Conservation (phyloP, 2,329 filamentous ascomycete genomes). For the Fusarium nelsonii region DNA sequence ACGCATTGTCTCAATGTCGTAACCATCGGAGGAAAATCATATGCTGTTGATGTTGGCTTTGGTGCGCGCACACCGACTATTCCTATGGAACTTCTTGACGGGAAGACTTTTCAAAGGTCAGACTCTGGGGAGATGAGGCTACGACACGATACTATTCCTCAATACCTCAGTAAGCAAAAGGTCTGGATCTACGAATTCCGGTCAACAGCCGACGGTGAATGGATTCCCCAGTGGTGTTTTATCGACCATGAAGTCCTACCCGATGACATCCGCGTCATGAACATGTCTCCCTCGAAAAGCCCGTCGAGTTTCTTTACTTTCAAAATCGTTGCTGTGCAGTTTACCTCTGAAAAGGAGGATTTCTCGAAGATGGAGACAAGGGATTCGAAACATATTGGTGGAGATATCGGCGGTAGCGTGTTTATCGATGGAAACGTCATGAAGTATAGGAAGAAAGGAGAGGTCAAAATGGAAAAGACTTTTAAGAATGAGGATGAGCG, state of each 20-base stretch:
- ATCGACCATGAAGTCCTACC: conserved; percentile 22
- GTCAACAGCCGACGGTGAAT: not conserved
- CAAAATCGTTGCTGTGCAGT: conserved; percentile 21
- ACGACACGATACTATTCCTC: conserved; percentile 1
- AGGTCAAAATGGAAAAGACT: conserved; percentile 7
- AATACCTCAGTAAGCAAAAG: conserved; percentile 12
- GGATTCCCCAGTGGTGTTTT: conserved; percentile 33
- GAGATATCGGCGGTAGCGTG: conserved; percentile 14
- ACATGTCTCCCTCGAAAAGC: conserved; percentile 26
- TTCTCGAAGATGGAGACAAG: not conserved
- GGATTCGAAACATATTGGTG: not conserved
- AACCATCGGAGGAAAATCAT: conserved; percentile 1
- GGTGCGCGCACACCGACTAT: conserved; percentile 10
- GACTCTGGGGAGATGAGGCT: conserved; percentile 20
- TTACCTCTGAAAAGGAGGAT: conserved; percentile 23
- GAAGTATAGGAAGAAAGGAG: conserved; percentile 10
- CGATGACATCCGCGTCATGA: conserved; percentile 33
- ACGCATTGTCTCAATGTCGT: conserved; percentile 28
- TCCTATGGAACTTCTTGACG: conserved; percentile 4
- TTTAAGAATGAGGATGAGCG: conserved; percentile 18
- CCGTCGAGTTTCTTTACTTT: conserved; percentile 35
- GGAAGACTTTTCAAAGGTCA: not conserved
- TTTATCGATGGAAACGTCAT: conserved; percentile 18
- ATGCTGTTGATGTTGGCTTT: conserved; percentile 29
- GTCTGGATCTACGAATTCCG: conserved; percentile 34